phyloP scores from a whole-genome alignment of 164 flowering plant genomes.

The Magnolia sinica region DNA sequence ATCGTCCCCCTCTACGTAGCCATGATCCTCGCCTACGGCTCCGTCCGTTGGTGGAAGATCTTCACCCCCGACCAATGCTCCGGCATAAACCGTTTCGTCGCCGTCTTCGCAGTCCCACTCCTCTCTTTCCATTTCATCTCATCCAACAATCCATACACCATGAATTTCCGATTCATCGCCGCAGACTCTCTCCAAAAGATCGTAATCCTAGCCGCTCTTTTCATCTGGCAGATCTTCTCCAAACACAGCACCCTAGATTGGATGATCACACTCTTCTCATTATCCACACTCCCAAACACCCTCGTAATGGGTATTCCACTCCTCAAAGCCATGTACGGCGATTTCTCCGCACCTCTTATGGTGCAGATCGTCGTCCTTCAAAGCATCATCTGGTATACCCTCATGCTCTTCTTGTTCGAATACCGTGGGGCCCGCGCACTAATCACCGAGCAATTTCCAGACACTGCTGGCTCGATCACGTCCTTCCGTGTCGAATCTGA shows the following conservation, averaged over 20 bases:
- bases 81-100: slow-evolving; percentile 93
- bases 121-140: slow-evolving; percentile 95
- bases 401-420: slow-evolving; percentile 85
- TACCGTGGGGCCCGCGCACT: slow-evolving; percentile 79
- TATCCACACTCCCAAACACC: slow-evolving; percentile 89
- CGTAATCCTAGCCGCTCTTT: slow-evolving; percentile 63
- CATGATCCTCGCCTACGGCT: slow-evolving; percentile 88
- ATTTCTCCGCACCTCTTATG: slow-evolving; percentile 69
- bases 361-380: slow-evolving; percentile 90
- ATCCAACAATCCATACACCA: slow-evolving; percentile 66
- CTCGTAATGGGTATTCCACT: slow-evolving; percentile 97
- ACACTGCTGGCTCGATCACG: slow-evolving; percentile 74
- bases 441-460: slow-evolving; percentile 83
- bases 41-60: slow-evolving; percentile 94
- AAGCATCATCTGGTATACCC: slow-evolving; percentile 86
- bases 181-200: slow-evolving; percentile 86
- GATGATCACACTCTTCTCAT: slow-evolving; percentile 89
- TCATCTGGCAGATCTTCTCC: slow-evolving; percentile 56
- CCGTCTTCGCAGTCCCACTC: slow-evolving; percentile 88
- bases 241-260: slow-evolving; percentile 61
- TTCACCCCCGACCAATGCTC: slow-evolving; percentile 95
- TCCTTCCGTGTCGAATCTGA: slow-evolving; percentile 88
- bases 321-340: slow-evolving; percentile 86
- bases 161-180: slow-evolving; percentile 87
- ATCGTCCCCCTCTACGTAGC: slow-evolving; percentile 84